These are phyloP conservation scores for Kurtzmaniella quercitrusa DNA, from an alignment of 1,139 yeast species.

Conservation along the genomic window DNA sequence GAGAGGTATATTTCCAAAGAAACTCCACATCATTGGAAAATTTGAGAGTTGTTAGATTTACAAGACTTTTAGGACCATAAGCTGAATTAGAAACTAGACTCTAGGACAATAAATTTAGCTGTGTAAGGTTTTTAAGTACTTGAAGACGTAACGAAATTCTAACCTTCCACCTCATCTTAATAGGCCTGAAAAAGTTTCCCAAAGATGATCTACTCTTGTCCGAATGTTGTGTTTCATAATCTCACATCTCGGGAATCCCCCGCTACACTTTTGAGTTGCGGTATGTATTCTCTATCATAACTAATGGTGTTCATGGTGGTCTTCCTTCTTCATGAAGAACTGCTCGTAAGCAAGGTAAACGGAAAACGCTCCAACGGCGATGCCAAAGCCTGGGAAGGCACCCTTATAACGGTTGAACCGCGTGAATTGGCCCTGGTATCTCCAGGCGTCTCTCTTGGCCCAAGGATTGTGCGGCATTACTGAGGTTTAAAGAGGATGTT, in stretches of 20 bases:
- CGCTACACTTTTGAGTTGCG: not conserved
- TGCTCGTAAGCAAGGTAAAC: slow-evolving; percentile 64
- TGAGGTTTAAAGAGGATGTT: not conserved
- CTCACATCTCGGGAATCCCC: not conserved
- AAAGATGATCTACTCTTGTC: no score
- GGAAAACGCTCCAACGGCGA: slow-evolving; percentile 75
- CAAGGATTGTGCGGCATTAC: slow-evolving; percentile 32
- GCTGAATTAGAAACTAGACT: no score
- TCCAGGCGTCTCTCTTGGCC: slow-evolving; percentile 85
- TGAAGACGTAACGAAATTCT: no score
- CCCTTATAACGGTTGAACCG: slow-evolving; percentile 66
- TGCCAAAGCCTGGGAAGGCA: slow-evolving; percentile 81
- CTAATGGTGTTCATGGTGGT: slow-evolving; percentile 28
- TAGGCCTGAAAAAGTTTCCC: no score
- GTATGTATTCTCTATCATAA: slow-evolving; percentile 1
- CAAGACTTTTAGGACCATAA: no score
- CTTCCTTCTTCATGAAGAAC: slow-evolving; percentile 33
- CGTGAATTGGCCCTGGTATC: slow-evolving; percentile 79
- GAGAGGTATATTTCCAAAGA: no score
- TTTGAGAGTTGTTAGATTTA: no score
- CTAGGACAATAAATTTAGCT: no score
- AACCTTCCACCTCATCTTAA: no score
- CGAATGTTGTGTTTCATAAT: no score
- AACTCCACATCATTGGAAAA: no score
- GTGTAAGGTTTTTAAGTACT: no score